phyloP scores from a whole-genome alignment of 2,329 filamentous ascomycete species.

The Cercospora zeina region DNA sequence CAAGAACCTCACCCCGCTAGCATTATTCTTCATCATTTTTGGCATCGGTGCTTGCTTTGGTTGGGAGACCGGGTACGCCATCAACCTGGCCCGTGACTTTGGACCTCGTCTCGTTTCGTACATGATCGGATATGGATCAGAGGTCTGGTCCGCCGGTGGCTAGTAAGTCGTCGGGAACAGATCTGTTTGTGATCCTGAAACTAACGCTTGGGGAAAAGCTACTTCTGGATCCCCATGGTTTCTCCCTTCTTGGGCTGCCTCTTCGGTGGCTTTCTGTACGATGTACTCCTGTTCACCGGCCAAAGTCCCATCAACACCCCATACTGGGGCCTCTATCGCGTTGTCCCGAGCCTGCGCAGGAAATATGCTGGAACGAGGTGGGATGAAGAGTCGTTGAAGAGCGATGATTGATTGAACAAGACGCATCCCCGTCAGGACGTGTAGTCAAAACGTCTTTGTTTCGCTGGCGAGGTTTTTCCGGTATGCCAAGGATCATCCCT shows the following conservation, averaged over 20 bases:
- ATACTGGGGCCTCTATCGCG: conserved; percentile 61
- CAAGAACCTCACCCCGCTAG: conserved; percentile 59
- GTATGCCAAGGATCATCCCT: conserved; percentile 18
- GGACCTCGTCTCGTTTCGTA: conserved; percentile 67
- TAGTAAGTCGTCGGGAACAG: conserved; percentile 66
- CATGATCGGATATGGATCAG: conserved; percentile 65
- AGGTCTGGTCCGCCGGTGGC: conserved; percentile 66
- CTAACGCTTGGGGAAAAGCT: conserved; percentile 4
- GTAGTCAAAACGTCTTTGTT: conserved; percentile 14
- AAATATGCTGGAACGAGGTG: conserved; percentile 33
- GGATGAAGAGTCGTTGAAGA: conserved; percentile 30
- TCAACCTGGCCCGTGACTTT: conserved; percentile 72
- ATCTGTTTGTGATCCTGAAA: background rate
- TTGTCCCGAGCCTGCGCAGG: conserved; percentile 35
- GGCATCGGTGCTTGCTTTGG: conserved; percentile 72
- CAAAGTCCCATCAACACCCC: conserved; percentile 70
- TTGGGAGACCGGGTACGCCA: conserved; percentile 73
- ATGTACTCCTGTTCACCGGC: conserved; percentile 68
- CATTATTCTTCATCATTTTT: conserved; percentile 71
- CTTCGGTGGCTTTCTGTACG: conserved; percentile 67
- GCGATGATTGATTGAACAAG: conserved; percentile 13
- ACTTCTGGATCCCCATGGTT: conserved; percentile 66
- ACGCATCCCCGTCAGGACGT: conserved; percentile 9
- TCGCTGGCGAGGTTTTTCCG: conserved; percentile 17
- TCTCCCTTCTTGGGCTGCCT: conserved; percentile 65